Percentiles rank a stretch among this genome's conserved stretches.
phyloP scores from a whole-genome alignment of 1,284 basidiomycete species.

The Ustilago loliicola region DNA sequence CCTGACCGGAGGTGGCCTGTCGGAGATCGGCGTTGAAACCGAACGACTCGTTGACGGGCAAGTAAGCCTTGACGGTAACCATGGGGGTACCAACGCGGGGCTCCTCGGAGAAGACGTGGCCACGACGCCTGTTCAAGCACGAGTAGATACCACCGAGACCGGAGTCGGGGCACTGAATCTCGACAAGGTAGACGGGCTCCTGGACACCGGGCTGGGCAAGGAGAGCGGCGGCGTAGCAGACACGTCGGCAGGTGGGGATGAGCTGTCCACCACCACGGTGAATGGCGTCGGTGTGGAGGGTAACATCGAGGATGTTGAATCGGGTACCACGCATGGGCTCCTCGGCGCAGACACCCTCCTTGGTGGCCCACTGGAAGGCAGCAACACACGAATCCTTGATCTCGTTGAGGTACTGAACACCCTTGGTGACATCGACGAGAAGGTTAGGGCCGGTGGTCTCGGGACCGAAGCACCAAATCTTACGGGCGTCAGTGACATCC shows the following conservation, averaged over 20 bases:
- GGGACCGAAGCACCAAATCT: constrained; percentile 99
- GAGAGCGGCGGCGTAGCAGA: constrained; percentile 93
- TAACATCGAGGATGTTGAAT: constrained; percentile 96
- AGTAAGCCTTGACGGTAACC: constrained; percentile 99
- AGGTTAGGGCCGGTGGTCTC: constrained; percentile 98
- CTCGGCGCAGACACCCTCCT: constrained; percentile 87
- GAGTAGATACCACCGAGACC: constrained; percentile 98
- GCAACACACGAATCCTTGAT: constrained; percentile 99
- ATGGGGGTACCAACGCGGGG: constrained; percentile 97
- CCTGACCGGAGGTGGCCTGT: constrained; percentile 92
- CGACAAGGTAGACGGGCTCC: constrained; percentile 97
- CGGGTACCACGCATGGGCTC: constrained; percentile 99
- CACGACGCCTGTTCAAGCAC: constrained; percentile 94
- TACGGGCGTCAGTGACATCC: constrained; percentile 99
- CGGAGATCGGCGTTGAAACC: constrained; percentile 98
- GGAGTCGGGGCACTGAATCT: constrained; percentile 98
- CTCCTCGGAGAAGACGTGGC: constrained; percentile 97
- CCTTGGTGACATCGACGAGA: constrained; percentile 98
- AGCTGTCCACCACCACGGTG: constrained; percentile 99
- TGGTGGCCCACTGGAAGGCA: constrained; percentile 98
- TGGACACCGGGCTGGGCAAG: constrained; percentile 92
- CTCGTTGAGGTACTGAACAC: constrained; percentile 82
- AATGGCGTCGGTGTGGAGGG: constrained; percentile 97
- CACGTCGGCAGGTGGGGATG: constrained; percentile 95
- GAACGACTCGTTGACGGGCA: constrained; percentile 97